A percentile compares a stretch with the other conserved stretches of the same genome.
phyloP scores from a whole-genome alignment of 306 rosid genomes.

The Cucumis cinereus region DNA sequence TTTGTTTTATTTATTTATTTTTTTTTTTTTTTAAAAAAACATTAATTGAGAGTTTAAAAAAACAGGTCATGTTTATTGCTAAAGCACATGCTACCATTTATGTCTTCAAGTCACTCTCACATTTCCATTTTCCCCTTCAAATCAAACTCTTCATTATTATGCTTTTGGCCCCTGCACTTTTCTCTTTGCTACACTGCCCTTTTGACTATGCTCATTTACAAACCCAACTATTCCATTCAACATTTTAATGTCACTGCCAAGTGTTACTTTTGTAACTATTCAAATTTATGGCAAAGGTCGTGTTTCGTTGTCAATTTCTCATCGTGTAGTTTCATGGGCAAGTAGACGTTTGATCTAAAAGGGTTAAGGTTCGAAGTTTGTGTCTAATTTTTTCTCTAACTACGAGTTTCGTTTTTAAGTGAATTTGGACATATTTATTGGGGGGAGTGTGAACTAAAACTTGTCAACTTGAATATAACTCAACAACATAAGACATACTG shows the following conservation, averaged over 20 bases:
- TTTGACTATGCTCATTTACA: not conserved
- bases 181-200: not conserved
- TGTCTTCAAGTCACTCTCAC: not conserved
- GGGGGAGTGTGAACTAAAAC: too few relatives aligned
- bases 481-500: too few relatives aligned
- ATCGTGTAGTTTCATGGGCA: too few relatives aligned
- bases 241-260: not conserved
- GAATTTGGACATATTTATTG: too few relatives aligned
- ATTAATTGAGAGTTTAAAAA: constrained; percentile 6
- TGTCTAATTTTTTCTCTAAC: too few relatives aligned
- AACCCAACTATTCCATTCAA: not conserved
- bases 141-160: not conserved
- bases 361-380: too few relatives aligned
- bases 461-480: too few relatives aligned
- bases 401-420: too few relatives aligned
- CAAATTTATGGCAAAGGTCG: too few relatives aligned
- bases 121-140: not conserved
- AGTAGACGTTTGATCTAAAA: too few relatives aligned
- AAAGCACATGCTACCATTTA: constrained; percentile 5
- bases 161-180: not conserved
- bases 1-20: too few relatives aligned
- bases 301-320: too few relatives aligned
- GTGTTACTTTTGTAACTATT: not conserved
- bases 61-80: not conserved
- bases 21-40: not conserved